Conservation (phyloP, 495 filamentous ascomycete genomes). For the Neurospora pannonica region DNA sequence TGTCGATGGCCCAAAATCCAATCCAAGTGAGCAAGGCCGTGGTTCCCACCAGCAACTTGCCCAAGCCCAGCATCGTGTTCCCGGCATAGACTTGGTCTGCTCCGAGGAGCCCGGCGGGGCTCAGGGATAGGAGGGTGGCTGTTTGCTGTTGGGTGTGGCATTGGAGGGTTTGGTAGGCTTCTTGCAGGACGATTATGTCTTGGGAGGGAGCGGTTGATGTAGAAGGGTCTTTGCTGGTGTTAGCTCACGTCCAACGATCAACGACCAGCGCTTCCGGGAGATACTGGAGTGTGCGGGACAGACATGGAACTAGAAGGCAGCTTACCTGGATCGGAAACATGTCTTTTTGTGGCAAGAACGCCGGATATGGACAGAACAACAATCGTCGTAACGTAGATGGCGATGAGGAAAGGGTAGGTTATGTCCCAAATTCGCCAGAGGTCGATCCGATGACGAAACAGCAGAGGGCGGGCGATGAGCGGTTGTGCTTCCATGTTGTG, state of each 20-base stretch:
- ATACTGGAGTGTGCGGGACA: no score
- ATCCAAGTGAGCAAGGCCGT: background rate
- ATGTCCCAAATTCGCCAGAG: background rate
- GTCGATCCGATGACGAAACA: background rate
- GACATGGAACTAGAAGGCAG: no score
- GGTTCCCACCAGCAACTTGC: background rate
- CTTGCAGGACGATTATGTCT: background rate
- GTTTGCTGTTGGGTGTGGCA: background rate
- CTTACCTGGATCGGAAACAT: background rate
- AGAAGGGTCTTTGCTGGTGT: background rate
- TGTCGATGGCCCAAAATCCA: background rate
- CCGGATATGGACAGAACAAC: background rate
- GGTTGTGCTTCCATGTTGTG: background rate
- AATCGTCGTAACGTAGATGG: background rate
- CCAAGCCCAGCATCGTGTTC: background rate
- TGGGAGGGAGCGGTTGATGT: background rate
- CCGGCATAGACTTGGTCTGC: background rate
- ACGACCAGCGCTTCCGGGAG: no score
- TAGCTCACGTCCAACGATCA: no score
- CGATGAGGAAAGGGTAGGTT: background rate
- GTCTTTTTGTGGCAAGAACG: background rate
- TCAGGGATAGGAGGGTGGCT: background rate
- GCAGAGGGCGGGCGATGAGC: background rate
- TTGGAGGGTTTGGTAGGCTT: background rate
- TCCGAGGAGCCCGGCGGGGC: background rate